phyloP scores from a whole-genome alignment of 208 protist genomes.

The Perkinsela sp. region DNA sequence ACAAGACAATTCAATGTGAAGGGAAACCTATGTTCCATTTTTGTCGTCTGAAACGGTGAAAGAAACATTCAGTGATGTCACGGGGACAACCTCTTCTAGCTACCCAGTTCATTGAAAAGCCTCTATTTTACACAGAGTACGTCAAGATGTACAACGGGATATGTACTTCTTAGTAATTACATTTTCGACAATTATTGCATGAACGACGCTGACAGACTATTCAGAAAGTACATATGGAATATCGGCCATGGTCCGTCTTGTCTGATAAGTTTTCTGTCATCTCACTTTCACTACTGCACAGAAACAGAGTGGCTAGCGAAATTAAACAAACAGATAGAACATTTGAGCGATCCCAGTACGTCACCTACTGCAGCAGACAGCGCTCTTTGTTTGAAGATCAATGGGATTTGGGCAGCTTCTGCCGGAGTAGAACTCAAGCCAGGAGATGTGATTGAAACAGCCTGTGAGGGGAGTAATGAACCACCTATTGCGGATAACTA shows the following conservation, averaged over 20 bases:
- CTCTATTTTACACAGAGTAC: too few species aligned
- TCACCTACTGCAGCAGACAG: not conserved
- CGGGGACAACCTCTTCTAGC: too few species aligned
- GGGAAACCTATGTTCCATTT: too few species aligned
- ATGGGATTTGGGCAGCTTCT: not conserved
- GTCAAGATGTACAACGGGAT: too few species aligned
- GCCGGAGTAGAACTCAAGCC: not conserved
- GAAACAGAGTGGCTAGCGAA: not conserved
- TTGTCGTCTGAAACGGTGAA: too few species aligned
- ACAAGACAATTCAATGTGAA: too few species aligned
- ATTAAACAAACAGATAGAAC: not conserved
- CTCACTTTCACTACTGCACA: not conserved
- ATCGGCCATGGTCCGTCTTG: not conserved
- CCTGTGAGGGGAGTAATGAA: not conserved
- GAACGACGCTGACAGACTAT: too few species aligned
- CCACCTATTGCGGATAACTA: constrained; percentile 10
- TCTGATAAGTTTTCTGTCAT: not conserved
- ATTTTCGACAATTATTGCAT: too few species aligned
- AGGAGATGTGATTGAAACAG: not conserved
- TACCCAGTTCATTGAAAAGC: too few species aligned
- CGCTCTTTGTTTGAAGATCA: not conserved
- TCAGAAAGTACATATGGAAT: not conserved
- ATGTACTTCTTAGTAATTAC: too few species aligned
- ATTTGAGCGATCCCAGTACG: too few species aligned
- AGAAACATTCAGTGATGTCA: too few species aligned